phyloP scores from a whole-genome alignment of 164 flowering plant genomes.

The Nymphaea colorata region DNA sequence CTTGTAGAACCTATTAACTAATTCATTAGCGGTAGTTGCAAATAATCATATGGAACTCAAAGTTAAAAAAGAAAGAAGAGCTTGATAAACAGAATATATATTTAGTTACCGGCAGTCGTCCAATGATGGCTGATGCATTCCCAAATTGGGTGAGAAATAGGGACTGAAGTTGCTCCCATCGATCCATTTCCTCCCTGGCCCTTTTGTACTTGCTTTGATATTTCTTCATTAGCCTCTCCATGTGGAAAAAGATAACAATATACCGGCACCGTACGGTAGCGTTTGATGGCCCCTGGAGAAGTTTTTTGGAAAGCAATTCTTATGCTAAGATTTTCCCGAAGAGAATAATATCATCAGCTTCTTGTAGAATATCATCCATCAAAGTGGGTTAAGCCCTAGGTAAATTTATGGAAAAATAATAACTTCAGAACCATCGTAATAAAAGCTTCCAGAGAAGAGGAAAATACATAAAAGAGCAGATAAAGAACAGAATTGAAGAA shows the following conservation, averaged over 20 bases:
- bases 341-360: too few relatives aligned
- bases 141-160: conserved; percentile 41
- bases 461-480: too few relatives aligned
- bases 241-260: background rate
- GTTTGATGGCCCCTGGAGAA: too few relatives aligned
- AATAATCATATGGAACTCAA: background rate
- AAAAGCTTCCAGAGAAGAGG: too few relatives aligned
- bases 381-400: too few relatives aligned
- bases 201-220: conserved; percentile 51
- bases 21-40: background rate
- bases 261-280: too few relatives aligned
- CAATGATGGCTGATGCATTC: conserved; percentile 57
- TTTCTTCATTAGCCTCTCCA: conserved; percentile 56
- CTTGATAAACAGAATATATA: background rate
- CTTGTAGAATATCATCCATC: too few relatives aligned
- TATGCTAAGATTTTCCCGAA: too few relatives aligned
- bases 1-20: conserved; percentile 35
- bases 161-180: conserved; percentile 72
- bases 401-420: too few relatives aligned
- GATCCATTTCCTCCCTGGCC: conserved; percentile 42
- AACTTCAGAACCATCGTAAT: too few relatives aligned
- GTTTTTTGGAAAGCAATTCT: too few relatives aligned
- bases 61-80: background rate
- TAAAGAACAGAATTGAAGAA: too few relatives aligned
- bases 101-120: conserved; percentile 41